A percentile compares a stretch with the other conserved stretches of the same genome.
Evolutionary conservation across 2,329 filamentous ascomycete genomes (phyloP).

Genomic region (Celoporthe dispersa): DNA sequence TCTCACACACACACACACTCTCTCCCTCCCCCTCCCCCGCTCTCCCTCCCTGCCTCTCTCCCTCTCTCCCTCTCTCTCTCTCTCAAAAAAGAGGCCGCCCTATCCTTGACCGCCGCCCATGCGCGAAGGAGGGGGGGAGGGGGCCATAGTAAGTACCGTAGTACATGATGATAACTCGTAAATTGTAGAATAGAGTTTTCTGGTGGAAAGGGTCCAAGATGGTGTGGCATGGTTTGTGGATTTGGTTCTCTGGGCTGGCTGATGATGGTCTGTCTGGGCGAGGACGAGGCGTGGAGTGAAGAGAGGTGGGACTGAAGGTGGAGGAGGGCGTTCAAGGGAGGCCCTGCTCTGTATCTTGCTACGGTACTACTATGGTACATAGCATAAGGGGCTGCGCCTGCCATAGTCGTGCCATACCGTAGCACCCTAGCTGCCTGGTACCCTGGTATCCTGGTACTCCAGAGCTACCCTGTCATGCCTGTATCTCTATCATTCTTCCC

Average conservation of each 20-base stretch:
- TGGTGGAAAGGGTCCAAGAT: neutral
- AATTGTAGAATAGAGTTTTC: neutral
- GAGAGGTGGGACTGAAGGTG: neutral
- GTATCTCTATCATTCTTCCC: neutral
- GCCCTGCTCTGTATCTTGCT: neutral
- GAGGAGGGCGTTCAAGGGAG: neutral
- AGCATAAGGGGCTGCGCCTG: neutral
- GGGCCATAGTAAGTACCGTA: neutral
- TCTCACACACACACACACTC: no score
- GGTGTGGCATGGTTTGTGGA: neutral
- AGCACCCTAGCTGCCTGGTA: neutral
- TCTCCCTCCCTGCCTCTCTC: no score
- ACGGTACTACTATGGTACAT: neutral
- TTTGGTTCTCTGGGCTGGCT: neutral
- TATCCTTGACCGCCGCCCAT: neutral
- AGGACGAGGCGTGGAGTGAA: neutral
- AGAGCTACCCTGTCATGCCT: neutral
- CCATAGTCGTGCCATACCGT: no score
- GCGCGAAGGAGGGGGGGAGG: neutral
- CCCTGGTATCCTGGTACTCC: neutral
- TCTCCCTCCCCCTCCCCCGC: no score
- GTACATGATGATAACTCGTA: neutral
- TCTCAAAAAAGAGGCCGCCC: neutral
- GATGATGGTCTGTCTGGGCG: neutral
- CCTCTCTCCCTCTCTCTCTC: no score